Evolutionary conservation across 495 filamentous ascomycete species (phyloP).

Genomic region (Rhypophila decipiens): DNA sequence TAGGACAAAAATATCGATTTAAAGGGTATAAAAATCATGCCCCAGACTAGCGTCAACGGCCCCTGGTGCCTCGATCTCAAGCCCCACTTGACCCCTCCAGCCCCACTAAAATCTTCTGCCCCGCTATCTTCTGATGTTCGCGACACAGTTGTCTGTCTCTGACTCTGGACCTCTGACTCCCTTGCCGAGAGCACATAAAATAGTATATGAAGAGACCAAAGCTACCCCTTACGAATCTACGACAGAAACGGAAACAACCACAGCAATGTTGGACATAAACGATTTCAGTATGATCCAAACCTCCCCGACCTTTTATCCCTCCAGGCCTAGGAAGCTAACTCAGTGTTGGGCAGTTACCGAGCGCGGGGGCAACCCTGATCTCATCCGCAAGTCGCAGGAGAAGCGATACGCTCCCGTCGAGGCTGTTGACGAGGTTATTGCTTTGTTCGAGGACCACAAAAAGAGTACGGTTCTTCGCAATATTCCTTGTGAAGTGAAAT

Average conservation of each 20-base stretch:
- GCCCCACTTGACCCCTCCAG: conserved; percentile 26
- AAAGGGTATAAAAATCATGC: no score
- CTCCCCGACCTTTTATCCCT: conserved; percentile 1
- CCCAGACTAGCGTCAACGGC: no score
- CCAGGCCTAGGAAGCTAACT: conserved; percentile 47
- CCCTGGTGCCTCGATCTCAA: conserved; percentile 12
- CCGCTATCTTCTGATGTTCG: conserved; percentile 23
- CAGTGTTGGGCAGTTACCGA: conserved; percentile 64
- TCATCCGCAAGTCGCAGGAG: conserved; percentile 83
- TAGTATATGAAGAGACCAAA: conserved; percentile 1
- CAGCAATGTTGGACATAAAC: conserved; percentile 33
- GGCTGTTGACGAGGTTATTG: conserved; percentile 84
- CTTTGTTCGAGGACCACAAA: conserved; percentile 79
- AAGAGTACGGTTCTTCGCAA: conserved; percentile 49
- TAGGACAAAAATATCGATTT: no score
- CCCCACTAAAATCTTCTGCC: conserved; percentile 28
- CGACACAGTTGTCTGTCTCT: conserved; percentile 8
- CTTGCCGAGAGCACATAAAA: background rate
- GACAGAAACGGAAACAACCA: background rate
- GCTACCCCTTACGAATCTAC: background rate
- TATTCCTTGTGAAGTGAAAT: background rate
- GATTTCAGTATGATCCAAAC: conserved; percentile 26
- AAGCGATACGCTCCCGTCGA: conserved; percentile 72
- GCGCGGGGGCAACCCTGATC: conserved; percentile 80
- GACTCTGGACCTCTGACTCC: background rate